Evolutionary conservation across 345 rosid genomes (phyloP).

Genomic region (Syzygium aqueum): DNA sequence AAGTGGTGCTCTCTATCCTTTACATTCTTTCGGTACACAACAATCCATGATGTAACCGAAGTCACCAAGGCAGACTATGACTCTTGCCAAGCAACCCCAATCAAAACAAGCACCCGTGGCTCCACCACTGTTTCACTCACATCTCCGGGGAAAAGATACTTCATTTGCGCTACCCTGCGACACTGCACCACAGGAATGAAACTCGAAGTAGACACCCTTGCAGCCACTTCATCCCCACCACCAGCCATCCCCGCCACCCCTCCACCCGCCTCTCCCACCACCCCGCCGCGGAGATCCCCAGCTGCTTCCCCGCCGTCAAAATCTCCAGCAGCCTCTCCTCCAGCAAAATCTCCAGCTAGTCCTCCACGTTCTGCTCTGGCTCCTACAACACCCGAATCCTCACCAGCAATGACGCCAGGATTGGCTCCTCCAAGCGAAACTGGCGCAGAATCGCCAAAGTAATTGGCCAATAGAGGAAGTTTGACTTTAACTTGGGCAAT

Average conservation of each 20-base stretch:
- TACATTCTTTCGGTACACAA: slow-evolving; percentile 49
- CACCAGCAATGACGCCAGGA: background rate
- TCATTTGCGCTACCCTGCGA: slow-evolving; percentile 58
- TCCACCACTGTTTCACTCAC: slow-evolving; percentile 42
- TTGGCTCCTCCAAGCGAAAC: background rate
- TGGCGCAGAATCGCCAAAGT: background rate
- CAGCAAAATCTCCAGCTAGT: slow-evolving; percentile 1
- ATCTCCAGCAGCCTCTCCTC: slow-evolving; percentile 2
- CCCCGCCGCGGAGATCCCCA: background rate
- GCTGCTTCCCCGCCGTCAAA: background rate
- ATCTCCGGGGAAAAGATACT: slow-evolving; percentile 70
- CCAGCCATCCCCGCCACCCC: slow-evolving; percentile 10
- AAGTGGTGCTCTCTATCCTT: background rate
- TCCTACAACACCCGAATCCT: background rate
- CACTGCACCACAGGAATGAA: slow-evolving; percentile 77
- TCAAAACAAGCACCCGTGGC: slow-evolving; percentile 35
- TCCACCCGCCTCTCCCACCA: background rate
- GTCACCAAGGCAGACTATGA: slow-evolving; percentile 49
- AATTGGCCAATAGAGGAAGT: background rate
- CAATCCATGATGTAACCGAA: slow-evolving; percentile 50
- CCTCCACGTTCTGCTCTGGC: background rate
- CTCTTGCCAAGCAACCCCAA: slow-evolving; percentile 38
- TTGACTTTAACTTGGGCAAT: background rate
- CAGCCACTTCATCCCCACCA: slow-evolving; percentile 18
- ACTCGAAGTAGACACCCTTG: slow-evolving; percentile 38